phyloP scores from a whole-genome alignment of 768 basidiomycete species.

The Rhodocollybia butyracea region DNA sequence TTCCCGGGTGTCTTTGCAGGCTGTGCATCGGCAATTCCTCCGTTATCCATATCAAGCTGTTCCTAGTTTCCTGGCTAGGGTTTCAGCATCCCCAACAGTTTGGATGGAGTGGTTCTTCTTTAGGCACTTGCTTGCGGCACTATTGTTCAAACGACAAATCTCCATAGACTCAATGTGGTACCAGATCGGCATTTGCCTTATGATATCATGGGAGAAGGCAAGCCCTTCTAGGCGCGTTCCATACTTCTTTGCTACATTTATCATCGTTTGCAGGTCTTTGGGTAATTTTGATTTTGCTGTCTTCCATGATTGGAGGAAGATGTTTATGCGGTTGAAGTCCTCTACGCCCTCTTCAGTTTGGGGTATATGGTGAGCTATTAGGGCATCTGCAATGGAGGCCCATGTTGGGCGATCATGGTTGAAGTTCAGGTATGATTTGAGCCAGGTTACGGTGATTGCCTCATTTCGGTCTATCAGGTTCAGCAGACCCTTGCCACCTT shows the following conservation, averaged over 20 bases:
- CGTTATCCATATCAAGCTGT: conserved; percentile 7
- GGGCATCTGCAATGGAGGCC: conserved; percentile 23
- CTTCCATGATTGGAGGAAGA: conserved; percentile 27
- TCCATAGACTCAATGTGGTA: conserved; percentile 19
- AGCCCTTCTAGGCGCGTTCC: conserved; percentile 13
- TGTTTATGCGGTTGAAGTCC: conserved; percentile 9
- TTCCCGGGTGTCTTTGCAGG: neutral
- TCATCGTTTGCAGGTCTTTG: conserved; percentile 14
- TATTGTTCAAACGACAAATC: neutral
- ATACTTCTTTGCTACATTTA: conserved; percentile 19
- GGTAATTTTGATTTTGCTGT: conserved; percentile 12
- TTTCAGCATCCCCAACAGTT: conserved; percentile 5
- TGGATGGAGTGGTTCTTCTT: neutral
- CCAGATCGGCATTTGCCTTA: conserved; percentile 26
- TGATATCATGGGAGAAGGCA: conserved; percentile 8
- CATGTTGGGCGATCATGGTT: conserved; percentile 18
- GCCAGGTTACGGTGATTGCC: conserved; percentile 16
- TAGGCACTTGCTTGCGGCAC: conserved; percentile 6
- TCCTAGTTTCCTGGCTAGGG: conserved; percentile 14
- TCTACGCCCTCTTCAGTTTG: neutral
- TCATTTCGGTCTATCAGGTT: conserved; percentile 10
- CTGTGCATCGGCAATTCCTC: neutral
- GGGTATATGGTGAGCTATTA: conserved; percentile 11
- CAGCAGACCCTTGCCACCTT: conserved; percentile 3
- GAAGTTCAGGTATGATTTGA: conserved; percentile 19